Conservation (phyloP, 805 yeast species). For the Saccharomycopsis fibuligera region DNA sequence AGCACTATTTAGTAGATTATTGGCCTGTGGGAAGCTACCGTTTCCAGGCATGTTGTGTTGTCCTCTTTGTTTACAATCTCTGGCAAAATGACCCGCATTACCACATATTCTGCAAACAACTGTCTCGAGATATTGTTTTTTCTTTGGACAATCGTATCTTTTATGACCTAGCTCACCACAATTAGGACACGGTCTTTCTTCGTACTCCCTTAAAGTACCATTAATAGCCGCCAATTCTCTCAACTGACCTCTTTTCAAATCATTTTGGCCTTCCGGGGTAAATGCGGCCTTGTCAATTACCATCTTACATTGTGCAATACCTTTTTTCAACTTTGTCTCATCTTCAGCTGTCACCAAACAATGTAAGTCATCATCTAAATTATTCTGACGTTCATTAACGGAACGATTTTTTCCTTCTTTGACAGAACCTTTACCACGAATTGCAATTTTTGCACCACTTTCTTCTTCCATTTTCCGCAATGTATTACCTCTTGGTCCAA, state of each 20-base stretch:
- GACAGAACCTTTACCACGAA: conserved; percentile 93
- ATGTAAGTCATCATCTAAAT: conserved; percentile 78
- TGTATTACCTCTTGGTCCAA: conserved; percentile 96
- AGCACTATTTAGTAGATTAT: conserved; percentile 24
- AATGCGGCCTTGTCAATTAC: conserved; percentile 78
- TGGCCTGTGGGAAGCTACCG: conserved; percentile 16
- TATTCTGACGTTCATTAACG: conserved; percentile 42
- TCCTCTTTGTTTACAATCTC: conserved; percentile 62
- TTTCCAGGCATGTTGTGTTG: conserved; percentile 16
- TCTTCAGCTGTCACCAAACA: conserved; percentile 81
- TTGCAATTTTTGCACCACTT: conserved; percentile 73
- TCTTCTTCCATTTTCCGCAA: conserved; percentile 71
- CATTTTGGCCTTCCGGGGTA: conserved; percentile 92
- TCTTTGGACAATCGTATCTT: conserved; percentile 56
- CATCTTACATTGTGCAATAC: conserved; percentile 64
- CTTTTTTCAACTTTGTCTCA: conserved; percentile 69
- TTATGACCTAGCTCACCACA: conserved; percentile 68
- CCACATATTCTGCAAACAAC: conserved; percentile 78
- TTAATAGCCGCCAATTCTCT: conserved; percentile 88
- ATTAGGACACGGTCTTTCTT: conserved; percentile 50
- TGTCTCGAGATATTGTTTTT: conserved; percentile 42
- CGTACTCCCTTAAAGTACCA: conserved; percentile 87
- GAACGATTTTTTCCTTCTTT: conserved; percentile 74
- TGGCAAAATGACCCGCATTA: conserved; percentile 74
- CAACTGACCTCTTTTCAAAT: conserved; percentile 81